phyloP scores from a whole-genome alignment of 1,284 basidiomycete genomes.

The Tausonia pullulans region DNA sequence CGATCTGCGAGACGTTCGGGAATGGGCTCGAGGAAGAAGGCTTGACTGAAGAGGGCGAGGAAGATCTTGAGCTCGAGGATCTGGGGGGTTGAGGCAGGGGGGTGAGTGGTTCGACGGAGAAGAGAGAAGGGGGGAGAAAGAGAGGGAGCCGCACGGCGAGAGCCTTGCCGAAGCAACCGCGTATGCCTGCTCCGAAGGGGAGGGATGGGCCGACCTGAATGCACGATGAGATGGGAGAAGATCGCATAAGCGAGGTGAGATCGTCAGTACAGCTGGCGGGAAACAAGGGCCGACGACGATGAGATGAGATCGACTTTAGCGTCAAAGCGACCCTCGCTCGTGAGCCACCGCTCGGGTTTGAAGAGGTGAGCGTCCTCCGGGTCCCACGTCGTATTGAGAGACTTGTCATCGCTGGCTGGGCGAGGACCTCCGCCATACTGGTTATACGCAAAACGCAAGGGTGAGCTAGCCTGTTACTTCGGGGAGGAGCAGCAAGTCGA shows the following conservation, averaged over 20 bases:
- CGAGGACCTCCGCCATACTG: background rate
- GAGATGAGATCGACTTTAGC: background rate
- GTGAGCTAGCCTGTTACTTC: background rate
- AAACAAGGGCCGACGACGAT: no score
- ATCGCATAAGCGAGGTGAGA: no score
- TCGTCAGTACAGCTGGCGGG: no score
- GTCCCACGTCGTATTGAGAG: conserved; percentile 6
- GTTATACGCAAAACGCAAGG: background rate
- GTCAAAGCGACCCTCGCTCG: conserved; percentile 27
- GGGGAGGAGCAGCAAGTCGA: conserved; percentile 21
- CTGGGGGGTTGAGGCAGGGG: background rate
- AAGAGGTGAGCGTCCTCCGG: background rate
- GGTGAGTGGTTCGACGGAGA: background rate
- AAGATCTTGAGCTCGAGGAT: conserved; percentile 3
- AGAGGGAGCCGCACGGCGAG: conserved; percentile 46
- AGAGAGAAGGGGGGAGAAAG: conserved; percentile 11
- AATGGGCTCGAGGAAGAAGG: background rate
- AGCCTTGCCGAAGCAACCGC: conserved; percentile 45
- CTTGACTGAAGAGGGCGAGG: background rate
- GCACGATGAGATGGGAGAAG: no score
- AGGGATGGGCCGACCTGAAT: background rate
- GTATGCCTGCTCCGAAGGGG: conserved; percentile 39
- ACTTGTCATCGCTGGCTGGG: background rate
- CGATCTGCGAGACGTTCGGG: background rate
- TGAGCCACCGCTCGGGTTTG: conserved; percentile 19